A percentile compares a stretch with the other conserved stretches of the same genome.
Evolutionary conservation across 106 monocot species (phyloP).

Genomic region (Allium sativum): DNA sequence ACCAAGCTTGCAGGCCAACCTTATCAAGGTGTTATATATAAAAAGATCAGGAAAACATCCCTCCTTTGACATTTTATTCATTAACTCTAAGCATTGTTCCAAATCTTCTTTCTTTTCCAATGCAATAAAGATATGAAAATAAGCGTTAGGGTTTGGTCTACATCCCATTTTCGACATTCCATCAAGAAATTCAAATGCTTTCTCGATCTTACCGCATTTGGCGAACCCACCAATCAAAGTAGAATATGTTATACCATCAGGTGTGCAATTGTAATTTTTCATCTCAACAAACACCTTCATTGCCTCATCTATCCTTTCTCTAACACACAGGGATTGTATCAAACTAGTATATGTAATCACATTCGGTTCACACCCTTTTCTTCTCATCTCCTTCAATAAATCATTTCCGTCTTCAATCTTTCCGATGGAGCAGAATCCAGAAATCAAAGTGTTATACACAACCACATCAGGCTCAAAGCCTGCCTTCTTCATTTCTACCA

Average conservation of each 20-base stretch:
- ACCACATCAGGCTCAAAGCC: slow-evolving; percentile 69
- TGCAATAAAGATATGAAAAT: slow-evolving; percentile 37
- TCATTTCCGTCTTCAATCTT: slow-evolving; percentile 63
- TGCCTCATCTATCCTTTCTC: slow-evolving; percentile 63
- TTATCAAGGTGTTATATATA: slow-evolving; percentile 53
- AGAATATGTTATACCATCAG: slow-evolving; percentile 57
- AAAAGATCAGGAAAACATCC: slow-evolving; percentile 37
- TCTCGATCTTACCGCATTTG: slow-evolving; percentile 43
- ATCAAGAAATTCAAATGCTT: slow-evolving; percentile 49
- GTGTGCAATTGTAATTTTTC: slow-evolving; percentile 26
- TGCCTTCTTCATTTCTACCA: slow-evolving; percentile 49
- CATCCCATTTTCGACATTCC: slow-evolving; percentile 48
- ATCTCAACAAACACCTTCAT: slow-evolving; percentile 79
- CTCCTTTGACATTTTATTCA: slow-evolving; percentile 38
- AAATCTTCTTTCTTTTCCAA: slow-evolving; percentile 77
- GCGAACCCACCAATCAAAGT: slow-evolving; percentile 75
- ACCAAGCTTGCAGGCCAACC: slow-evolving; percentile 74
- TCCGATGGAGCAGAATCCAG: slow-evolving; percentile 46
- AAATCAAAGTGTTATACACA: slow-evolving; percentile 66
- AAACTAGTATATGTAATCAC: slow-evolving; percentile 61
- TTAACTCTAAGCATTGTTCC: slow-evolving; percentile 73
- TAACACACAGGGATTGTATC: slow-evolving; percentile 59
- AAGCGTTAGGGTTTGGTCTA: slow-evolving; percentile 34
- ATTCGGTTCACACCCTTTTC: slow-evolving; percentile 59
- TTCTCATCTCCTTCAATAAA: slow-evolving; percentile 54